Conservation (phyloP, 2,329 filamentous ascomycete species). For the Talaromyces sp. region DNA sequence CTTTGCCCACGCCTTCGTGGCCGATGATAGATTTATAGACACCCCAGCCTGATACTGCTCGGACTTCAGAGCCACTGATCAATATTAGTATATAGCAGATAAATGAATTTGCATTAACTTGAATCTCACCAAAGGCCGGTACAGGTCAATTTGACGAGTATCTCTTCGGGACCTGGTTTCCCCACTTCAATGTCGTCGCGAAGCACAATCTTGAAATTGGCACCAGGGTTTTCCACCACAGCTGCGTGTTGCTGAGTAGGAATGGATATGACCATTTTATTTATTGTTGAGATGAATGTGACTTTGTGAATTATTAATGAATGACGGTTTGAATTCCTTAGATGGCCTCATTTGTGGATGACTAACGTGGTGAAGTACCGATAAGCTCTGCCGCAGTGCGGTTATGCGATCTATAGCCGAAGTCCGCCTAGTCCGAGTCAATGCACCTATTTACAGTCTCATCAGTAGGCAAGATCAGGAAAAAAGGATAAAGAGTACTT, state of each 20-base stretch:
- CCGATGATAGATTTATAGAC: constrained; percentile 30
- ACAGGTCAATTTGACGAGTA: constrained; percentile 27
- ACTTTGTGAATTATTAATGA: neutral
- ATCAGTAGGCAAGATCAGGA: no score
- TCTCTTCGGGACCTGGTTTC: constrained; percentile 19
- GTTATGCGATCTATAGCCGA: constrained; percentile 7
- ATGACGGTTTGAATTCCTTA: neutral
- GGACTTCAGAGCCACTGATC: constrained; percentile 28
- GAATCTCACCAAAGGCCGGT: constrained; percentile 27
- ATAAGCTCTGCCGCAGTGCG: neutral
- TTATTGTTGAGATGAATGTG: neutral
- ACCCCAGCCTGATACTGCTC: constrained; percentile 25
- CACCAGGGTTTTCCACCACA: constrained; percentile 21
- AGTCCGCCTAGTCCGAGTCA: neutral
- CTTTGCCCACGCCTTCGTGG: constrained; percentile 29
- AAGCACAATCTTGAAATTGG: constrained; percentile 14
- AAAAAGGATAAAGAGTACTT: no score
- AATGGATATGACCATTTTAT: neutral
- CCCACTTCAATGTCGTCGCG: constrained; percentile 17
- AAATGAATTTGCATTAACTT: neutral
- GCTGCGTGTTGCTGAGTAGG: constrained; percentile 18
- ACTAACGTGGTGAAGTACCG: constrained; percentile 3
- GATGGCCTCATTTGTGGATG: neutral
- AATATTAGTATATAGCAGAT: neutral
- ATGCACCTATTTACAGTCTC: no score